Base-by-base conservation (phyloP, 1,139 yeast genomes). In the Kurtzmaniella quercitrusa region DNA sequence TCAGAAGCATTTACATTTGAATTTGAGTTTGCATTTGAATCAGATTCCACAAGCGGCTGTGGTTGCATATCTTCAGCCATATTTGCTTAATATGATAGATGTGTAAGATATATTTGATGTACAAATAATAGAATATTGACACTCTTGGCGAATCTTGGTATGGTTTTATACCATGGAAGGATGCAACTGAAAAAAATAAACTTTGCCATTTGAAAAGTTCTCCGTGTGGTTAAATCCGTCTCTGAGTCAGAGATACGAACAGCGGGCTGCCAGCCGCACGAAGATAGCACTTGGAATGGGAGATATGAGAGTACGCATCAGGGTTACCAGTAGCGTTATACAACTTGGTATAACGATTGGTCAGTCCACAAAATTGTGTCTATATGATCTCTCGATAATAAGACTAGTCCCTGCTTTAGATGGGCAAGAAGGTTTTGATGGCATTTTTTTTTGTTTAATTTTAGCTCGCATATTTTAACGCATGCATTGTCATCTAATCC, bases 1-100 rank as follows among this genome's bases (percentile, higher is more conserved):
- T 37, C 36, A 34, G 36, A 11, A 33, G 4, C 18, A 15, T 6
- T 27, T 45, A 41, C 19, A 39, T 37, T 11, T 33, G 36, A 9
- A 10, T 15, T 15, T 11, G 36, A 15, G 11, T 9, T 34, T 12
- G 42, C 17, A 38, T 38, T 4, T 33, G 36, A 8, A 10, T 15
- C 36, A 10, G 36, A 15, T 5, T 5, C 36, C 17, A 17, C 19
- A 14, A 33, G 36, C n/a, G 36, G 36, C 18, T 33, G 19, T 33
- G 19, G 19, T 33, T 33, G 17, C 11, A 33, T 11, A 7, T 33
- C 36, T 12, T 33, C 36, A 15, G 36, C 17, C 36, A 33, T 33
- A 4, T 21, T 21, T 21, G 23, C n/a, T 21, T 4, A 21, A 27
- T 27, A 12, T 27, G 10, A 4, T 7, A 27, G 3, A 10, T 27